phyloP scores from a whole-genome alignment of 495 filamentous ascomycete genomes.

The Aspergillus indologenus region DNA sequence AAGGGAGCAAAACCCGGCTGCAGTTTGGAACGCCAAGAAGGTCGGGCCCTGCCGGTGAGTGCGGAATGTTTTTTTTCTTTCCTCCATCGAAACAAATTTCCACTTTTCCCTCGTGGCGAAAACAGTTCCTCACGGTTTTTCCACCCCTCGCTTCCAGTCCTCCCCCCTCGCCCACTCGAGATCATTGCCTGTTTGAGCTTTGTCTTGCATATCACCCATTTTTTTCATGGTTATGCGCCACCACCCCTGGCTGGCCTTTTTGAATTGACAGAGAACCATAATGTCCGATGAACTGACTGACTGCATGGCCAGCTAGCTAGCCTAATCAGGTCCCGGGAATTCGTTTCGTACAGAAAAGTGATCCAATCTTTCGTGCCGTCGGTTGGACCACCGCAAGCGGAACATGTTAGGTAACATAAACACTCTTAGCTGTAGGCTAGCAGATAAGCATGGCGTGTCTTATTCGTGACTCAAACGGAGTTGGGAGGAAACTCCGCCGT shows the following conservation, averaged over 20 bases:
- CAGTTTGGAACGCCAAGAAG: constrained; percentile 6
- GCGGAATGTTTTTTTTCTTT: constrained; percentile 5
- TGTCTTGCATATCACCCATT: neutral
- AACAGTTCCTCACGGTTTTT: constrained; percentile 2
- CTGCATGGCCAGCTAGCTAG: neutral
- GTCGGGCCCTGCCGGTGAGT: constrained; percentile 19
- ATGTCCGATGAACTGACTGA: too few species aligned
- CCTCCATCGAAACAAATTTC: neutral
- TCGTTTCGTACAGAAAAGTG: neutral
- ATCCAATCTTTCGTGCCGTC: constrained; percentile 5
- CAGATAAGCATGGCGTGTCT: constrained; percentile 14
- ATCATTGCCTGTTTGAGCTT: neutral
- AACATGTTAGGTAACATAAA: constrained; percentile 26
- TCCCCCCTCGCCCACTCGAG: neutral
- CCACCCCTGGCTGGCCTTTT: neutral
- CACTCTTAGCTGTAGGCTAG: constrained; percentile 2
- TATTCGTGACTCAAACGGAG: constrained; percentile 13
- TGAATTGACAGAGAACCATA: too few species aligned
- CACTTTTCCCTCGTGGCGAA: neutral
- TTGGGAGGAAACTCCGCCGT: neutral
- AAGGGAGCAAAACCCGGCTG: constrained; percentile 17
- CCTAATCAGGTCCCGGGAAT: neutral
- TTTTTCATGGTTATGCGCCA: neutral
- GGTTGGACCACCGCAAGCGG: constrained; percentile 15
- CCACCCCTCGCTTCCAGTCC: neutral